These are phyloP conservation scores for Entonaema liquescens DNA, from an alignment of 495 filamentous ascomycete genomes.

Conservation along the genomic window DNA sequence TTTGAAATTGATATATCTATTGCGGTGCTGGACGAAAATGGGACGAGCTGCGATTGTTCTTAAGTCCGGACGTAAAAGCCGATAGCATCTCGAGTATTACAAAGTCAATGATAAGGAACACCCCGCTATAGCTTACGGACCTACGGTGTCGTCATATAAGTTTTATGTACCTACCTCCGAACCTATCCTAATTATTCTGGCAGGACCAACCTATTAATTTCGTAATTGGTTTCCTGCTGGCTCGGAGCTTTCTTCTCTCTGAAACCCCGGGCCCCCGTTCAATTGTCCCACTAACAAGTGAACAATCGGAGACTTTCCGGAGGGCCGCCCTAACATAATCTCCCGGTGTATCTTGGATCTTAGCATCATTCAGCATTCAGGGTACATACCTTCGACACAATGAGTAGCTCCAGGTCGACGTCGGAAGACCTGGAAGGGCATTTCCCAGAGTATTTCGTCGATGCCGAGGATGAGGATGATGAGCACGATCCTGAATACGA, in stretches of 20 bases:
- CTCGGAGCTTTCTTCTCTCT: not conserved
- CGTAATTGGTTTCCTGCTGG: not conserved
- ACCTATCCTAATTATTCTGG: not conserved
- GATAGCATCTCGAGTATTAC: conserved; percentile 7
- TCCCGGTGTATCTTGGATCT: not conserved
- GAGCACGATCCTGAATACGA: conserved; percentile 63
- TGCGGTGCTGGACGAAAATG: not conserved
- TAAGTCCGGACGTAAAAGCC: conserved; percentile 46
- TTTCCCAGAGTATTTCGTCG: conserved; percentile 36
- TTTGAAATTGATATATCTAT: not conserved
- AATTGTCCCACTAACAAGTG: not conserved
- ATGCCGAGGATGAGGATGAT: conserved; percentile 45
- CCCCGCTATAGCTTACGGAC: conserved; percentile 17
- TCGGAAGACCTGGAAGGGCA: conserved; percentile 33
- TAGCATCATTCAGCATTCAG: no score
- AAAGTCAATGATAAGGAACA: conserved; percentile 16
- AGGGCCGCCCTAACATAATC: not conserved
- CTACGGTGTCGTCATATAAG: not conserved
- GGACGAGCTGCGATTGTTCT: conserved; percentile 20
- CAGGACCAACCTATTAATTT: not conserved
- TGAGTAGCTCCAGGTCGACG: conserved; percentile 35
- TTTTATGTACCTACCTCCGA: not conserved
- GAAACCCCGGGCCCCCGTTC: not conserved
- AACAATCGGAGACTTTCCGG: not conserved
- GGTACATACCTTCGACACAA: conserved; percentile 11